Conservation (phyloP, 306 rosid species). For the Fragaria vesca region DNA sequence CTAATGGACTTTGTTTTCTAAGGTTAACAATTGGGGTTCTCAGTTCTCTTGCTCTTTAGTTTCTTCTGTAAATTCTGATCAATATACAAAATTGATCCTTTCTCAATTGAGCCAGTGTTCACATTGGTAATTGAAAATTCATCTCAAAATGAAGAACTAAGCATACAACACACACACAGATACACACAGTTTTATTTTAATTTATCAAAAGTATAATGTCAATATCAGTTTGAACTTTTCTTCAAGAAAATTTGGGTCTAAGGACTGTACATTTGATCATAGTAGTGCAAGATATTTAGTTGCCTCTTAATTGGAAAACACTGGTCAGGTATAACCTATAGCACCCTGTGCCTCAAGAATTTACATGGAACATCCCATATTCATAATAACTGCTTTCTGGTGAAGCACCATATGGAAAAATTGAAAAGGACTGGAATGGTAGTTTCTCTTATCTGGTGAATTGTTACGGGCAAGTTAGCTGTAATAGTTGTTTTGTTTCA, state of each 20-base stretch:
- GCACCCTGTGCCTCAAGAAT: background rate
- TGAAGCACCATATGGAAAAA: background rate
- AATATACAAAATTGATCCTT: background rate
- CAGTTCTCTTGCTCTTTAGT: background rate
- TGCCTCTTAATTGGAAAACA: background rate
- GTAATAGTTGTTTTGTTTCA: background rate
- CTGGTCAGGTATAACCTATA: background rate
- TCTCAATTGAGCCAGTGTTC: background rate
- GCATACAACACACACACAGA: background rate
- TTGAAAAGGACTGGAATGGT: background rate
- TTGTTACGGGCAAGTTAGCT: background rate
- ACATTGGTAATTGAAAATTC: background rate
- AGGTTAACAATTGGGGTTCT: background rate
- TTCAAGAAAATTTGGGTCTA: background rate
- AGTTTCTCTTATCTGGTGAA: background rate
- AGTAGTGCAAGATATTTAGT: background rate
- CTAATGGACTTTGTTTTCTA: background rate
- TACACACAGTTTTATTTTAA: background rate
- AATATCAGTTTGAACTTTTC: background rate
- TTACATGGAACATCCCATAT: background rate
- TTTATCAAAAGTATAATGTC: background rate
- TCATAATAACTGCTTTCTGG: background rate
- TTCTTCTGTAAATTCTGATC: background rate
- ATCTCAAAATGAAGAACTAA: background rate
- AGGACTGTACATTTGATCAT: background rate